Base-by-base conservation (phyloP, 2,329 filamentous ascomycete species). In the Camillea tinctor region DNA sequence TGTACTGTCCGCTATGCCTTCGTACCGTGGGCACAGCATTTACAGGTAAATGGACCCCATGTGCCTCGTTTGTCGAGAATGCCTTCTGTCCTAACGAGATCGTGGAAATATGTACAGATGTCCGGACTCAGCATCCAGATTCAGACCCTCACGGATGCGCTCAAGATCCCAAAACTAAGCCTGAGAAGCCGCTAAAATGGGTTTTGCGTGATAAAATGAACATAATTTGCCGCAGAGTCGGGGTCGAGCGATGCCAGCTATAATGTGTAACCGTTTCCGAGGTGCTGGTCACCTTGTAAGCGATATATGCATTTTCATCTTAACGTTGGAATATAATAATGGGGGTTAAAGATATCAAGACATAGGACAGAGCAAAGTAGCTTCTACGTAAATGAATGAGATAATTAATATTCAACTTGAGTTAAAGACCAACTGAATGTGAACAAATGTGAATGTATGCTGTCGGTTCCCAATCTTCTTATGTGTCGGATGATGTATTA, bases 1-100 rank as follows among this genome's bases (percentile, higher is more conserved):
- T 60, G 15, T 62, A 60, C 21, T 62, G 60, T n/a, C 40, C 8
- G 2, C 17, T 21, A 6, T 62, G 55, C 36, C n/a, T 44, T 23
- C 54, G 23, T 2, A 52, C 48, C 19, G 11, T 60, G 17, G 55
- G 60, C 21, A 52, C 1, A 13, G 40, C 22, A n/a, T 57, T n/a
- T 9, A 60, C 58, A 20, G 58, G 55, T n/a, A 51, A 19, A 17
- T 49, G 58, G 3, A 17, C 15, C 9, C 56, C 49, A 49, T 60
- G 60, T 50, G 13, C 15, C 3, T 15, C 4, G 0, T 60, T 60
- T 21, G 19, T 9, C 36, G 7, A 44, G 36, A 6, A 19, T 17
- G 55, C 26, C 13, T 30, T 50, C n/a, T 62, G 60, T 22, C 17
- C 30, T 5, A n/a, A 48, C 11, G 60, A 57, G 26, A 51, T 55